phyloP scores from a whole-genome alignment of 2,329 filamentous ascomycete species.

The Tolypocladium pustulatum region DNA sequence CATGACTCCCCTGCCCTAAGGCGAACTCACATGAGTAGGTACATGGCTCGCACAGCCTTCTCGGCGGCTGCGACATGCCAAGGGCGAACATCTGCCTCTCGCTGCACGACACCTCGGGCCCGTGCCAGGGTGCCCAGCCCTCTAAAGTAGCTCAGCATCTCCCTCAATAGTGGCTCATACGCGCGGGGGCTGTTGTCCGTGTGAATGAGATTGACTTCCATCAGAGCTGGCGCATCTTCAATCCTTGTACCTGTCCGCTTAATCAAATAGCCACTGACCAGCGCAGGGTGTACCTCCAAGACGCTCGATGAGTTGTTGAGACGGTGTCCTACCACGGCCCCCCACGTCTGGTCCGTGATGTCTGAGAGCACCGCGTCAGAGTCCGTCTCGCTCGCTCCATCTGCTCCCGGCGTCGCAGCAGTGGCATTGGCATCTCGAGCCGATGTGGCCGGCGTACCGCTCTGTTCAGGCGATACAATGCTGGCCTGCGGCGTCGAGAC shows the following conservation, averaged over 20 bases:
- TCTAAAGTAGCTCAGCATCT: constrained; percentile 60
- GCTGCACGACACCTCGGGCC: constrained; percentile 51
- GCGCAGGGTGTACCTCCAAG: constrained; percentile 43
- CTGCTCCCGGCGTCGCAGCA: constrained; percentile 35
- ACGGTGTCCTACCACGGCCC: constrained; percentile 57
- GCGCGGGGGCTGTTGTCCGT: constrained; percentile 38
- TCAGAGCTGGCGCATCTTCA: constrained; percentile 48
- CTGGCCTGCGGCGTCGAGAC: constrained; percentile 55
- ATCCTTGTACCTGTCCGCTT: constrained; percentile 46
- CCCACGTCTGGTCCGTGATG: constrained; percentile 65
- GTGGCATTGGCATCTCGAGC: constrained; percentile 24
- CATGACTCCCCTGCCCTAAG: background rate
- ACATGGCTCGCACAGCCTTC: constrained; percentile 56
- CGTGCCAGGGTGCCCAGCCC: constrained; percentile 59
- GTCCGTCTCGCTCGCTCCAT: constrained; percentile 29
- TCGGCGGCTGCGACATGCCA: constrained; percentile 69
- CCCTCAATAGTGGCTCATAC: constrained; percentile 56
- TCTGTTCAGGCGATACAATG: constrained; percentile 51
- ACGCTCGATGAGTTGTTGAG: constrained; percentile 48
- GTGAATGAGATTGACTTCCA: constrained; percentile 56
- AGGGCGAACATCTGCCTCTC: constrained; percentile 53
- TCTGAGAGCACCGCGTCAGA: constrained; percentile 60
- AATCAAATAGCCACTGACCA: constrained; percentile 55
- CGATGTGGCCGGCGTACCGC: constrained; percentile 38
- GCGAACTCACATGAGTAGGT: constrained; percentile 46